Evolutionary conservation across 2,329 filamentous ascomycete genomes (phyloP).

Genomic region (Alternaria ethzedia): DNA sequence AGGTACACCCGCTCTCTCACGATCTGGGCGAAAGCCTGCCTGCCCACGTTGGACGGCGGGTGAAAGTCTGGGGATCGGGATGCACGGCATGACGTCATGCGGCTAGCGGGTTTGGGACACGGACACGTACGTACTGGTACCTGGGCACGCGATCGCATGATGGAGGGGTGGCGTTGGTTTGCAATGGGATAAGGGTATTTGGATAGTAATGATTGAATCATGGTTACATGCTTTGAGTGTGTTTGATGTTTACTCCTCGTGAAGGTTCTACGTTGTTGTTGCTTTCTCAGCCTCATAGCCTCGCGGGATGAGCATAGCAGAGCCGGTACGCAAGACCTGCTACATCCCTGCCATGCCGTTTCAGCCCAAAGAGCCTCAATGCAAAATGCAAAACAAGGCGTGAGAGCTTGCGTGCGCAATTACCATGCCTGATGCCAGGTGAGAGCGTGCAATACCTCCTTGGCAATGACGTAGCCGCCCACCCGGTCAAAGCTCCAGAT

Average conservation of each 20-base stretch:
- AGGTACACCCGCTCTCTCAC: constrained; percentile 40
- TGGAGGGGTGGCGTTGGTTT: constrained; percentile 8
- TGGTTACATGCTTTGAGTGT: too few relatives aligned
- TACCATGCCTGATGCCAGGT: too few relatives aligned
- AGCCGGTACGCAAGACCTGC: too few relatives aligned
- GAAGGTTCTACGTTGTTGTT: too few relatives aligned
- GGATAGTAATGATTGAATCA: constrained; percentile 26
- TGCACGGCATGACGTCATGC: constrained; percentile 35
- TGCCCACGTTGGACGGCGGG: too few relatives aligned
- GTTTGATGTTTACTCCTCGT: too few relatives aligned
- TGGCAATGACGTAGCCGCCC: constrained; percentile 42
- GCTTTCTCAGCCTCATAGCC: too few relatives aligned
- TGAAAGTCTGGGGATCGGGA: not conserved
- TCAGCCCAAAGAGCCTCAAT: constrained; percentile 24
- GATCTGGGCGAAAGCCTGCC: too few relatives aligned
- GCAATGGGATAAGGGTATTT: constrained; percentile 25
- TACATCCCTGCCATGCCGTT: not conserved
- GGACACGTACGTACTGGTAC: not conserved
- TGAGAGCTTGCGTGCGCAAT: too few relatives aligned
- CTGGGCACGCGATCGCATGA: constrained; percentile 23
- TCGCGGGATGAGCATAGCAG: too few relatives aligned
- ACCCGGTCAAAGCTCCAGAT: constrained; percentile 21
- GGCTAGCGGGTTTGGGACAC: constrained; percentile 5
- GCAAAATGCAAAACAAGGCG: not conserved
- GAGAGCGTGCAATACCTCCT: too few relatives aligned